These are phyloP conservation scores for Guyanaporus albipodus DNA, from an alignment of 768 basidiomycete species.

Conservation along the genomic window DNA sequence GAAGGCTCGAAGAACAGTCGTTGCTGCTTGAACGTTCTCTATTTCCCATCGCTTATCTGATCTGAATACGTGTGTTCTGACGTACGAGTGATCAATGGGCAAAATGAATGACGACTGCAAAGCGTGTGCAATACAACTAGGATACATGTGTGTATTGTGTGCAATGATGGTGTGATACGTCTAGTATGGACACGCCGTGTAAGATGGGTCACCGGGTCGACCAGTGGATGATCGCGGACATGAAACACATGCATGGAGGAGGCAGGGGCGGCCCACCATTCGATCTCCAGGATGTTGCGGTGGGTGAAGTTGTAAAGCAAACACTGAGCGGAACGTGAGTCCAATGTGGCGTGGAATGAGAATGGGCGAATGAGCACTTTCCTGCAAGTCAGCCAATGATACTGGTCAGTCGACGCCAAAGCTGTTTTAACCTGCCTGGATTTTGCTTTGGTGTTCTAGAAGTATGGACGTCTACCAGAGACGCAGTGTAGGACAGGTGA, in stretches of 20 bases:
- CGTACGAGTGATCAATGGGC: constrained; percentile 9
- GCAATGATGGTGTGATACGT: constrained; percentile 6
- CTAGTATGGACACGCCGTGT: constrained; percentile 24
- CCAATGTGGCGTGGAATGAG: background rate
- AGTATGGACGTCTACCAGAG: constrained; percentile 28
- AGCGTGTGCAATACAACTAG: constrained; percentile 12
- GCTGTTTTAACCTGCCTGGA: constrained; percentile 24
- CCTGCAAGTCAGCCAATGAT: constrained; percentile 17
- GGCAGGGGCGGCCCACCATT: background rate
- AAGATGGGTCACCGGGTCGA: constrained; percentile 17
- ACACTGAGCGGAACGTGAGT: background rate
- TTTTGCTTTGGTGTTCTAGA: constrained; percentile 14
- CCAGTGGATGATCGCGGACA: constrained; percentile 15
- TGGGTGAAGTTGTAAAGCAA: background rate
- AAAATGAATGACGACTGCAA: constrained; percentile 5
- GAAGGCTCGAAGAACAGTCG: constrained; percentile 29
- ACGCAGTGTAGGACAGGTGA: constrained; percentile 27
- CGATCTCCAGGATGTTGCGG: background rate
- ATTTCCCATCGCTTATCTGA: constrained; percentile 6
- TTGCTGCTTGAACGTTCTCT: constrained; percentile 12
- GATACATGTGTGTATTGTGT: constrained; percentile 22
- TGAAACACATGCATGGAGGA: constrained; percentile 10
- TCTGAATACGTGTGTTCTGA: constrained; percentile 13
- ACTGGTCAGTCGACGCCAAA: constrained; percentile 26
- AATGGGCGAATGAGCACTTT: background rate